phyloP scores from a whole-genome alignment of 148 eudicot species.

The Selenicereus undatus region DNA sequence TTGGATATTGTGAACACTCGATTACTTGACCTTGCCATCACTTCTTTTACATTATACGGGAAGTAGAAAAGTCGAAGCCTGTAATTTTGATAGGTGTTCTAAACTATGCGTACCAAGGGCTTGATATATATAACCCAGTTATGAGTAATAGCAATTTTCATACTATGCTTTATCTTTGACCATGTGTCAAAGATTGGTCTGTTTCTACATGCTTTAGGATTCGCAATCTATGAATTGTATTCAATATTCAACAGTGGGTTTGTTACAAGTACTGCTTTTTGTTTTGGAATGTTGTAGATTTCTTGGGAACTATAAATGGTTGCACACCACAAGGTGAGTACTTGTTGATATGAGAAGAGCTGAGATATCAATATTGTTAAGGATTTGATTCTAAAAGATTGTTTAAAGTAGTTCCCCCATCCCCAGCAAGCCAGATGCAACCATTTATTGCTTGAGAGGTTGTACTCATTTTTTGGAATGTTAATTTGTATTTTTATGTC shows the following conservation, averaged over 20 bases:
- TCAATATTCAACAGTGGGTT: not conserved
- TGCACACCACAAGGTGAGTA: too few relatives aligned
- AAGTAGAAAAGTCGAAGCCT: slow-evolving; percentile 90
- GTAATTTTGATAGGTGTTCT: slow-evolving; percentile 90
- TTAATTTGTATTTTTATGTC: too few relatives aligned
- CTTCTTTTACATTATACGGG: slow-evolving; percentile 44
- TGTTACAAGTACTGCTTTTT: not conserved
- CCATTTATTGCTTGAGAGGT: too few relatives aligned
- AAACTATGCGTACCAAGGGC: slow-evolving; percentile 94
- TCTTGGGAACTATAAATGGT: too few relatives aligned
- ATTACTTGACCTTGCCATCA: not conserved
- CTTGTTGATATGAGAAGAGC: too few relatives aligned
- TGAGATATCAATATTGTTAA: too few relatives aligned
- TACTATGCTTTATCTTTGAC: not conserved
- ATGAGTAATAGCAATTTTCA: too few relatives aligned
- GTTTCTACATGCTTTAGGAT: not conserved
- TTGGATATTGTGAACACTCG: not conserved
- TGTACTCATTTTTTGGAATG: too few relatives aligned
- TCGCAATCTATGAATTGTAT: not conserved
- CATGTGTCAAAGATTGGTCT: not conserved
- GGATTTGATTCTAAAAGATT: too few relatives aligned
- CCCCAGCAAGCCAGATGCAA: too few relatives aligned
- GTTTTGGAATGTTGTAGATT: not conserved
- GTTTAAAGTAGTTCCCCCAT: too few relatives aligned
- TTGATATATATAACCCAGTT: slow-evolving; percentile 91